These are phyloP conservation scores for Trypanosoma conorhini DNA, from an alignment of 208 protist genomes.

Conservation along the genomic window DNA sequence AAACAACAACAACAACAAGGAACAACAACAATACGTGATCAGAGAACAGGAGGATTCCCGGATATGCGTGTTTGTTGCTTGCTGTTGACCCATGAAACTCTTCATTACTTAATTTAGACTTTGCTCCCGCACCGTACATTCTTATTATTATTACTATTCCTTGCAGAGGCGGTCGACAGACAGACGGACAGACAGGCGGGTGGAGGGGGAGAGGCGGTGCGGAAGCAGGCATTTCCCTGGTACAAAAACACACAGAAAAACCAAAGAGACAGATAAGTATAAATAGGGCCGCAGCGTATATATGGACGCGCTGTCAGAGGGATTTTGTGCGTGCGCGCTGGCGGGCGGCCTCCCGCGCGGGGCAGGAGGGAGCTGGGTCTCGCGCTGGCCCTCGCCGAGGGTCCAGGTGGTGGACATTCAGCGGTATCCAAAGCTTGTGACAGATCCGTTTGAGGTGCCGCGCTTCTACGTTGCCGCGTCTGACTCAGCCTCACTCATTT, in stretches of 20 bases:
- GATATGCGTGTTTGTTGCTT: background rate
- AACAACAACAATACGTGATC: background rate
- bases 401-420: slow-evolving; percentile 87
- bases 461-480: slow-evolving; percentile 83
- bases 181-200: background rate
- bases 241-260: background rate
- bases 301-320: slow-evolving; percentile 52
- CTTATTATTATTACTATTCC: background rate
- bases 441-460: slow-evolving; percentile 16
- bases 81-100: background rate
- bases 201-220: background rate
- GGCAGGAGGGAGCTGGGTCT: slow-evolving; percentile 22
- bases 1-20: no score
- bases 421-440: slow-evolving; percentile 41
- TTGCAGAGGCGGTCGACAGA: background rate
- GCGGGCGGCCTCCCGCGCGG: slow-evolving; percentile 25
- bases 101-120: background rate
- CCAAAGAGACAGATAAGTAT: slow-evolving; percentile 3
- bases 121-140: background rate
- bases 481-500: slow-evolving; percentile 58
- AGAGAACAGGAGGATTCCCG: background rate
- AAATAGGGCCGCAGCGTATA: no score
- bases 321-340: slow-evolving; percentile 59
- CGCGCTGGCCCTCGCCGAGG: slow-evolving; percentile 39
- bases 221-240: background rate